These are phyloP conservation scores for Tylopilus plumbeoviolaceoides DNA, from an alignment of 768 basidiomycete species.

Conservation along the genomic window DNA sequence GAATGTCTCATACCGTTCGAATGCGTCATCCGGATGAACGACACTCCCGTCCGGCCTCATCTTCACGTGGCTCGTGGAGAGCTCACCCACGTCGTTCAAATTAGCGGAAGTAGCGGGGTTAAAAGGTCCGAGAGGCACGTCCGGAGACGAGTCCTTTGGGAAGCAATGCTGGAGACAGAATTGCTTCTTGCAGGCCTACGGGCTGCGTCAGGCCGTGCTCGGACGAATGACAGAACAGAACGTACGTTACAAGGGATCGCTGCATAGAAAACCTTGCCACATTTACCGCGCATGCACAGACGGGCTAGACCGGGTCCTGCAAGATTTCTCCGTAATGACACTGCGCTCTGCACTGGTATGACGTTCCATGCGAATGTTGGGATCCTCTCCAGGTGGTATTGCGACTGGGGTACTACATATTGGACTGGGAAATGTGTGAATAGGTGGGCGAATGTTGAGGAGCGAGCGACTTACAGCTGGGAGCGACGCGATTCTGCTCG, in stretches of 20 bases:
- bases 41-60: constrained; percentile 13
- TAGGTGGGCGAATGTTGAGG: neutral
- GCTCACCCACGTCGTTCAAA: neutral
- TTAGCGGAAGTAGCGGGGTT: neutral
- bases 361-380: constrained; percentile 75
- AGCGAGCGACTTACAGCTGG: constrained; percentile 50
- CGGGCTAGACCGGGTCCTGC: constrained; percentile 44
- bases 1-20: constrained; percentile 86
- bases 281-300: constrained; percentile 58
- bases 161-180: constrained; percentile 82
- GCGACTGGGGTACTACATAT: constrained; percentile 69
- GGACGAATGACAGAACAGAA: constrained; percentile 11
- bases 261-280: constrained; percentile 69
- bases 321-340: constrained; percentile 61
- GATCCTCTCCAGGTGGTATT: constrained; percentile 70
- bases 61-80: constrained; percentile 2
- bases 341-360: constrained; percentile 67
- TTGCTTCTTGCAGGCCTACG: constrained; percentile 63
- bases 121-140: neutral
- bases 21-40: no score
- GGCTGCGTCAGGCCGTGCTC: neutral
- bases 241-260: constrained; percentile 74
- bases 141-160: constrained; percentile 36
- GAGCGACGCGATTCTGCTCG: constrained; percentile 71
- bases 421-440: constrained; percentile 48